Evolutionary conservation across 768 basidiomycete genomes (phyloP), one percentile per base, ranked within the genome.

Genomic region (Boletus fagicola): DNA sequence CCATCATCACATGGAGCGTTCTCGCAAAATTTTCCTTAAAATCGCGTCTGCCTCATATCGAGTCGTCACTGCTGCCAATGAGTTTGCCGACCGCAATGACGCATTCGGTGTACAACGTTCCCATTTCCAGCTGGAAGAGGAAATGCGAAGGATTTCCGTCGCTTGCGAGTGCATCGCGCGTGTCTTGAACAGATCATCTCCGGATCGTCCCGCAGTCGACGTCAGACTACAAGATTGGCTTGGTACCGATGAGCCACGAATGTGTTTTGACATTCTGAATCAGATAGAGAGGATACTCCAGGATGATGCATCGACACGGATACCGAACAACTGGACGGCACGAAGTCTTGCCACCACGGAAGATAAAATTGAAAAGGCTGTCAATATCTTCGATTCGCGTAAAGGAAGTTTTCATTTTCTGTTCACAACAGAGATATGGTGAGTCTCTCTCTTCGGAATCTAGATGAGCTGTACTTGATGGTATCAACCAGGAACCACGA

Each of bases 361-460:
- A 35, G 4, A 35, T 35, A 35, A 35, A 13, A 35, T 35, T 5
- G 33, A 13, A 3, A 11, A 13, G 13, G 33, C 33, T 13, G 33
- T 35, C 33, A 35, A 13, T 35, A 13, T 35, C 13, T 35, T 35
- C 4, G 33, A 11, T 31, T 31, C 11, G 31, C 31, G 31, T 31
- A 31, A 31, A 31, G 31, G 31, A 31, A 11, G 31, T 31, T 31
- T 57, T 16, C 50, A 51, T 44, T 44, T 51, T 13, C 43, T 51
- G 38, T 36, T 56, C 7, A 15, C 56, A 5, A 33, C 48, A 5
- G 57, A 50, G 11, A 49, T 58, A 18, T 58, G 55, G 56, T 48
- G 20, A 18, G 56, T n/a, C 8, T 39, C 36, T 38, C 20, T 35
- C 12, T n/a, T n/a, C 45, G 12, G 15, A n/a, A 13, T 2, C 10